Evolutionary conservation across 192 early-diverging fungal species (phyloP).

Genomic region (Linnemannia elongata): DNA sequence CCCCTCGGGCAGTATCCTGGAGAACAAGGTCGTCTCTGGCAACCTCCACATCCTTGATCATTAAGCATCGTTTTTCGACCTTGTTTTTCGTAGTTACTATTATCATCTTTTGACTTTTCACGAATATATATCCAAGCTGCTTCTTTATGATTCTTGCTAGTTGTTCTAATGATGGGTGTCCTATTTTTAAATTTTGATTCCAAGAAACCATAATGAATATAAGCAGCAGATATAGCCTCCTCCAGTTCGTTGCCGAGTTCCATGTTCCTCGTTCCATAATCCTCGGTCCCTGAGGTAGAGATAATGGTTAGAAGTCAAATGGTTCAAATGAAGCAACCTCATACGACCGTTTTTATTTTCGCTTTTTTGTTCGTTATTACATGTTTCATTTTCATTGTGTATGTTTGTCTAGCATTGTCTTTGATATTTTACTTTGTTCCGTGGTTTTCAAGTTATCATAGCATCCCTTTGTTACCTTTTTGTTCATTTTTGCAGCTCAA

Average conservation of each 20-base stretch:
- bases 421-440: no score
- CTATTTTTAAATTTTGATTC: background rate
- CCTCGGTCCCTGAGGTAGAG: background rate
- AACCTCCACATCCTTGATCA: conserved; percentile 91
- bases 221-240: background rate
- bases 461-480: no score
- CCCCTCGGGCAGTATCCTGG: conserved; percentile 91
- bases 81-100: background rate
- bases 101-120: background rate
- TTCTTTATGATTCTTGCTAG: background rate
- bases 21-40: conserved; percentile 99
- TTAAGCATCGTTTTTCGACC: conserved; percentile 47
- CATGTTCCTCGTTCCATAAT: background rate
- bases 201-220: background rate
- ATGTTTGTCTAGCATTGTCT: no score
- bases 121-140: background rate
- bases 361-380: no score
- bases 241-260: background rate
- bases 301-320: no score
- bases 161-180: background rate
- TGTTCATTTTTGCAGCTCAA: no score
- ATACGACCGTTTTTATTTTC: background rate
- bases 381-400: no score
- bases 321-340: no score
- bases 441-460: no score